phyloP scores from a whole-genome alignment of 305 asterid species.

The Fraxinus ornus region DNA sequence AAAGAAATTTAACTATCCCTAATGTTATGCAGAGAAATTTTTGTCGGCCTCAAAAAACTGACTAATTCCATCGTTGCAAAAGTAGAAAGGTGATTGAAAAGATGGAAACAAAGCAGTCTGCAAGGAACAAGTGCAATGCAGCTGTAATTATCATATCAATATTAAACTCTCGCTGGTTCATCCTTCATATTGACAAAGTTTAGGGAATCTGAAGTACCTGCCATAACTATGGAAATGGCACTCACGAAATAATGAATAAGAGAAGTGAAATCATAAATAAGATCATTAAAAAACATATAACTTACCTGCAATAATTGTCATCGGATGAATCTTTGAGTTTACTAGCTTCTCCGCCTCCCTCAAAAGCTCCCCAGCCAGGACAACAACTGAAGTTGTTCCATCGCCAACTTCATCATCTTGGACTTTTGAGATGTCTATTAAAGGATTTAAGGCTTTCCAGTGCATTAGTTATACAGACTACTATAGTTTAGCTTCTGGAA shows the following conservation, averaged over 20 bases:
- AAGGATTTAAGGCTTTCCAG: slow-evolving; percentile 35
- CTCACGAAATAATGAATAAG: neutral
- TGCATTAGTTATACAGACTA: neutral
- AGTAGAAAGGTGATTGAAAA: neutral
- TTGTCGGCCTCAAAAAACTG: neutral
- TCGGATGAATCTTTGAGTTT: slow-evolving; percentile 83
- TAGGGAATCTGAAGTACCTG: neutral
- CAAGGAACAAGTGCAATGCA: neutral
- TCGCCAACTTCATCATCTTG: slow-evolving; percentile 99
- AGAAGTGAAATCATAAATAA: neutral
- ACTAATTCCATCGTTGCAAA: neutral
- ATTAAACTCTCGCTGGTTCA: neutral
- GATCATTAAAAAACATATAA: slow-evolving; percentile 8
- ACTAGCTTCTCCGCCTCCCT: slow-evolving; percentile 94
- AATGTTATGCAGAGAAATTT: neutral
- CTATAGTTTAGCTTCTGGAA: neutral
- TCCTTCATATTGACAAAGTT: neutral
- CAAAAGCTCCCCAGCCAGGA: slow-evolving; percentile 91
- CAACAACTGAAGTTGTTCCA: slow-evolving; percentile 94
- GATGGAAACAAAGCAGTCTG: neutral
- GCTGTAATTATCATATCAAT: neutral
- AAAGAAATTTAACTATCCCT: neutral
- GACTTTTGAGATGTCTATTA: slow-evolving; percentile 82
- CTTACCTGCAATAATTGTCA: slow-evolving; percentile 82
- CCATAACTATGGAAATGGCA: neutral